These are phyloP conservation scores for Phyllachora maydis DNA, from an alignment of 2,329 filamentous ascomycete genomes.

Conservation along the genomic window DNA sequence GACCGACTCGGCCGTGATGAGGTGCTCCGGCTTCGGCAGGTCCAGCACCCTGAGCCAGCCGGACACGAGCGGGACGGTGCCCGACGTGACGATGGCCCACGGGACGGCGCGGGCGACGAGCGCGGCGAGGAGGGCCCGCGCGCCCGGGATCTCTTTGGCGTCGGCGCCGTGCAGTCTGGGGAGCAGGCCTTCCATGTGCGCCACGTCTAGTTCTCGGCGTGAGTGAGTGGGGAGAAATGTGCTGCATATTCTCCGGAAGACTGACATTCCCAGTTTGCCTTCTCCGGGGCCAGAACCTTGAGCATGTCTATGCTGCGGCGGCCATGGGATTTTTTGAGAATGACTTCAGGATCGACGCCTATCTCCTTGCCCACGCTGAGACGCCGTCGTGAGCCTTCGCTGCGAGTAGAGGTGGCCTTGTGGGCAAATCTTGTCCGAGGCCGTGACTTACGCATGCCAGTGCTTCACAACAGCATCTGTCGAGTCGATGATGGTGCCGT, in stretches of 20 bases:
- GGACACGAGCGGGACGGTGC: conserved; percentile 42
- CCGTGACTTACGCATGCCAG: conserved; percentile 40
- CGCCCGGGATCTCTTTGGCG: conserved; percentile 72
- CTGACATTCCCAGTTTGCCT: conserved; percentile 87
- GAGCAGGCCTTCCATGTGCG: conserved; percentile 55
- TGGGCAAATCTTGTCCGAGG: too few species aligned
- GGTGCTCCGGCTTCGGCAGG: conserved; percentile 41
- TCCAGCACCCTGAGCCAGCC: conserved; percentile 52
- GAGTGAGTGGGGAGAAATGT: conserved; percentile 3
- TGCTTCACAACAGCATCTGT: conserved; percentile 59
- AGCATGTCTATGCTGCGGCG: conserved; percentile 76
- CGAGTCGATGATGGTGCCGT: conserved; percentile 69
- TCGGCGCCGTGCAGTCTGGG: conserved; percentile 58
- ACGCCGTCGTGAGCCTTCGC: too few species aligned
- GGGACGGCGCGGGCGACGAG: conserved; percentile 41
- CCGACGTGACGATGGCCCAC: conserved; percentile 79
- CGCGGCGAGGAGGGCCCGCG: conserved; percentile 44
- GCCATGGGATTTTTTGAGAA: conserved; percentile 81
- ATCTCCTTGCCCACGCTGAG: conserved; percentile 60
- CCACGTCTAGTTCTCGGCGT: conserved; percentile 50
- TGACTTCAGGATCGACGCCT: conserved; percentile 63
- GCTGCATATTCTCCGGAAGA: conserved; percentile 7
- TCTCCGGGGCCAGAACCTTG: conserved; percentile 56
- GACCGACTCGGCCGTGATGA: conserved; percentile 62
- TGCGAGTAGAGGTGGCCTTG: too few species aligned